A percentile compares a stretch with the other conserved stretches of the same genome.
Conservation (phyloP, 495 filamentous ascomycete genomes). For the Lentithecium fluviatile region DNA sequence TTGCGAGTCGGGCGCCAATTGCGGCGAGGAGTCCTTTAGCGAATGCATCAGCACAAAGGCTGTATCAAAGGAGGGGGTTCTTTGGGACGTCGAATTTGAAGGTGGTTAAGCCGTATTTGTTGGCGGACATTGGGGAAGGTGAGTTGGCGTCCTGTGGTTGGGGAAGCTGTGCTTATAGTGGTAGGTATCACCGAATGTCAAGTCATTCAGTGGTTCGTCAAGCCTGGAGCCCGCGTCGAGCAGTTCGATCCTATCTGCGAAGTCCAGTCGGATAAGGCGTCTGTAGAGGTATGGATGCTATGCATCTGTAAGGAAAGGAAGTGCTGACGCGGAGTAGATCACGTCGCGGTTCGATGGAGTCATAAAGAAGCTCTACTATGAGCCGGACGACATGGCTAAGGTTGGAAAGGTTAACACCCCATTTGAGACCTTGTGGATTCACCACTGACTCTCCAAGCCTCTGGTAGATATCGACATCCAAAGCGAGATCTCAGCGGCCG, state of each 20-base stretch:
- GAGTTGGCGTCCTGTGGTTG: constrained; percentile 25
- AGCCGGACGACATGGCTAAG: constrained; percentile 91
- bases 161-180: constrained; percentile 1
- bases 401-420: constrained; percentile 61
- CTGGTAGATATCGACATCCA: constrained; percentile 77
- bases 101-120: constrained; percentile 77
- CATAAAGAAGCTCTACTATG: constrained; percentile 94
- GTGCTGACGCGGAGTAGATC: constrained; percentile 55
- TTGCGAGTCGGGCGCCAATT: constrained; percentile 12
- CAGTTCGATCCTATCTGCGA: constrained; percentile 98
- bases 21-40: constrained; percentile 12
- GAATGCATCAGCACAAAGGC: constrained; percentile 10
- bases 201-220: constrained; percentile 99
- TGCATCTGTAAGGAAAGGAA: not conserved
- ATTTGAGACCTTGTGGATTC: not conserved
- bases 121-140: constrained; percentile 98
- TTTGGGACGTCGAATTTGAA: constrained; percentile 58
- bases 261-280: constrained; percentile 97
- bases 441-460: constrained; percentile 48
- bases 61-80: constrained; percentile 48
- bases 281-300: constrained; percentile 66
- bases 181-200: constrained; percentile 95
- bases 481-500: constrained; percentile 57
- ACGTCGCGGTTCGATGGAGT: constrained; percentile 92
- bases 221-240: constrained; percentile 91